Base-by-base conservation (phyloP, 2,329 filamentous ascomycete species). In the Cercospora sesami region DNA sequence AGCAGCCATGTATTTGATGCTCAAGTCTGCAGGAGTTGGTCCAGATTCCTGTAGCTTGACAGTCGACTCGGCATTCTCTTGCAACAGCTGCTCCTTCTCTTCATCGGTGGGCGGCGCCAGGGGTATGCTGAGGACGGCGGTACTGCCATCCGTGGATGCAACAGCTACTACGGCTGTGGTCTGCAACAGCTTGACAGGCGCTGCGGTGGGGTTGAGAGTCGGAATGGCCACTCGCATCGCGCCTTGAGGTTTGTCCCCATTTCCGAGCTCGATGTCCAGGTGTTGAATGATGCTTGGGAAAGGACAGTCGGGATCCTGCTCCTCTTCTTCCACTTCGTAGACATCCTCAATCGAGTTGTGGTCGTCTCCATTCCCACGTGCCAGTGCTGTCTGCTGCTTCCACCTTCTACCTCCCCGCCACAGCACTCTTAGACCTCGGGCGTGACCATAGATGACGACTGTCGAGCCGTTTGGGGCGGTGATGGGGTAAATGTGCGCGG, bases 401-500 rank as follows among this genome's bases (percentile, higher is more conserved):
- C 70, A 69, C 65, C 71, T 70, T 28, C 80, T 81, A 4, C 87
- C 87, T 53, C 87, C 87, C 77, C 86, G 82, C 88, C 88, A 90
- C 31, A 88, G 72, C 60, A 90, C 78, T 66, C 84, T 83, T 23
- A 90, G 72, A 5, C 88, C 88, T 51, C 80, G 81, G 51, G 86
- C 84, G 71, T 89, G 84, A 58, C 85, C 88, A 72, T 87, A 89
- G 12, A 90, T 74, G 55, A 89, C 80, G 67, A 90, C 81, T 2
- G 85, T 86, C 3, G 88, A 89, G 75, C 86, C 86, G 77, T 89
- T 89, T 23, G 86, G 84, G 21, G 86, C 81, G 69, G 82, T 81
- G 42, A 86, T 76, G 5, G 88, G 87, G 74, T 90, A 90, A 71
- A 85, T 80, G 75, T 83, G 82, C 12, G 86, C 83, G 65, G 81